These are phyloP conservation scores for Mycosarcoma maydis DNA, from an alignment of 1,284 basidiomycete genomes.

Conservation along the genomic window DNA sequence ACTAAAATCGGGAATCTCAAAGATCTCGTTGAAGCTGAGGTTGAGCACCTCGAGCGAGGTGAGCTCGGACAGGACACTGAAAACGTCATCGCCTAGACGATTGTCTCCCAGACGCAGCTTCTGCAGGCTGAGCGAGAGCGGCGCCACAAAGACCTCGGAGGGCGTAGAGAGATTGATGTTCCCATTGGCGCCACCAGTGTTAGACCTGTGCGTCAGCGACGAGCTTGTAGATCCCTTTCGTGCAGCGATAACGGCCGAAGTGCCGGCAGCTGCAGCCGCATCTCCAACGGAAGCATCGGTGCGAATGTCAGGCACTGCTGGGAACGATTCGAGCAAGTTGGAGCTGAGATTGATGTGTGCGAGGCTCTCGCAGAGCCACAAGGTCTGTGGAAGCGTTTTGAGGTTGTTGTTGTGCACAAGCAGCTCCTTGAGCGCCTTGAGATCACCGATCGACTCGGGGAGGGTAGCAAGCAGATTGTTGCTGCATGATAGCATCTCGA, in stretches of 20 bases:
- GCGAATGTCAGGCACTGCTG: constrained; percentile 70
- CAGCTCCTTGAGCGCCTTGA: constrained; percentile 80
- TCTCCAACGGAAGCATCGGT: constrained; percentile 6
- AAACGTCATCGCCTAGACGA: constrained; percentile 81
- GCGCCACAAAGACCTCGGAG: constrained; percentile 69
- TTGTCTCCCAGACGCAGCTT: constrained; percentile 91
- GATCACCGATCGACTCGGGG: constrained; percentile 79
- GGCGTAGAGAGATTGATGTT: constrained; percentile 25
- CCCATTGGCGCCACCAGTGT: constrained; percentile 14
- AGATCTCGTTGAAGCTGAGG: constrained; percentile 93
- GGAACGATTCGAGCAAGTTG: constrained; percentile 82
- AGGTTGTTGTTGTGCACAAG: constrained; percentile 94
- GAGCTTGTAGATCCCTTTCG: constrained; percentile 64
- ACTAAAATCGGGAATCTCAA: constrained; percentile 79
- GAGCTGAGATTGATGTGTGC: constrained; percentile 85
- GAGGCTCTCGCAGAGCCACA: constrained; percentile 87
- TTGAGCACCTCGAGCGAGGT: constrained; percentile 76
- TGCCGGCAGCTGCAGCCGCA: constrained; percentile 4
- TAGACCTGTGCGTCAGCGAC: constrained; percentile 33
- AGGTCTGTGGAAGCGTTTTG: constrained; percentile 76
- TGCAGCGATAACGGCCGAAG: constrained; percentile 14
- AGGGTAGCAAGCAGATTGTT: constrained; percentile 86
- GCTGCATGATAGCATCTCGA: constrained; percentile 82
- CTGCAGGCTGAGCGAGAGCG: constrained; percentile 78
- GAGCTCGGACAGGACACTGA: constrained; percentile 80